Evolutionary conservation across 805 yeast species (phyloP).

Genomic region (Candida adriatica): DNA sequence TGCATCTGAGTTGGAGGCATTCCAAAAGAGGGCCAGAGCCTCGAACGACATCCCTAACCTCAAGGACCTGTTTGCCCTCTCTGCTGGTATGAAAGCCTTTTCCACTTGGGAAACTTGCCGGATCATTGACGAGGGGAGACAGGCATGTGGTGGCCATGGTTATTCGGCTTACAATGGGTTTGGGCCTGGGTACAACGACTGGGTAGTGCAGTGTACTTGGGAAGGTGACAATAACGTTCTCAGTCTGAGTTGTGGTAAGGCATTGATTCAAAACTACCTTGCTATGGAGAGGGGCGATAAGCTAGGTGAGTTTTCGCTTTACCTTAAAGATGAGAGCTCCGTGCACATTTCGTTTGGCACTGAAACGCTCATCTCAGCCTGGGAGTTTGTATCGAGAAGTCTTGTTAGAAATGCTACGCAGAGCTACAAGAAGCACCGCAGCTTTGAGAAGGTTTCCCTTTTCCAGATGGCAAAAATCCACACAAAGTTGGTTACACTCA

Average conservation of each 20-base stretch:
- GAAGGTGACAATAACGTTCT: slow-evolving; percentile 93
- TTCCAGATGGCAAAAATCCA: slow-evolving; percentile 34
- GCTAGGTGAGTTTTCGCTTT: slow-evolving; percentile 23
- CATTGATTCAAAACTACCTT: slow-evolving; percentile 39
- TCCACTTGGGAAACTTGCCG: slow-evolving; percentile 81
- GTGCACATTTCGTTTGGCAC: slow-evolving; percentile 19
- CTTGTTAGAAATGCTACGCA: slow-evolving; percentile 25
- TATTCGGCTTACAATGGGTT: slow-evolving; percentile 90
- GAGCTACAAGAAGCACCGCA: slow-evolving; percentile 27
- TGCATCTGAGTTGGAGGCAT: slow-evolving; percentile 50
- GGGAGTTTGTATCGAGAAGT: slow-evolving; percentile 30
- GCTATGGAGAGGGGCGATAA: slow-evolving; percentile 30
- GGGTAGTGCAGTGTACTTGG: slow-evolving; percentile 98
- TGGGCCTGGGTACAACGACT: slow-evolving; percentile 82
- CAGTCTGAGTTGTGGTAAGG: slow-evolving; percentile 78
- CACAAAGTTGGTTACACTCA: slow-evolving; percentile 31
- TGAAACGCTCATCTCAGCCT: slow-evolving; percentile 20
- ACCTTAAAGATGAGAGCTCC: slow-evolving; percentile 26
- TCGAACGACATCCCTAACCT: slow-evolving; percentile 49
- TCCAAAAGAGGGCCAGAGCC: slow-evolving; percentile 45
- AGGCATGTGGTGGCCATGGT: slow-evolving; percentile 92
- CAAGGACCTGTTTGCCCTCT: slow-evolving; percentile 74
- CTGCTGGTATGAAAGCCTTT: slow-evolving; percentile 85
- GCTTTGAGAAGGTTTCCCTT: slow-evolving; percentile 32
- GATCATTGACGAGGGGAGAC: slow-evolving; percentile 84